Percentiles rank a stretch among this genome's conserved stretches.
Evolutionary conservation across 108 stramenopile genomes (phyloP).

Genomic region (Mayamaea pseudoterrestris): DNA sequence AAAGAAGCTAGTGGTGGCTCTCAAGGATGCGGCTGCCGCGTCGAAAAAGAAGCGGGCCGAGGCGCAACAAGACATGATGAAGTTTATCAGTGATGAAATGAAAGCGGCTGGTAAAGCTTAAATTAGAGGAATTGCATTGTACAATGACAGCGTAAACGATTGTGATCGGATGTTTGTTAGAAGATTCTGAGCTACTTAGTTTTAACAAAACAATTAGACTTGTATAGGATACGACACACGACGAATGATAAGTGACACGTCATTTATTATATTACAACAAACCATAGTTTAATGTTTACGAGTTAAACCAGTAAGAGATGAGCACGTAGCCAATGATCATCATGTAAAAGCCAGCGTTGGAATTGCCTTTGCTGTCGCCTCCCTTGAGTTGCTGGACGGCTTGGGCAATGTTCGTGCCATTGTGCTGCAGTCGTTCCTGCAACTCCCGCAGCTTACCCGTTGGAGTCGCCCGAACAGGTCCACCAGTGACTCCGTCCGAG

Average conservation of each 20-base stretch:
- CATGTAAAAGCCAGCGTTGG: slow-evolving; percentile 74
- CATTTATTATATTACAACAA: not conserved
- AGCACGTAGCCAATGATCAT: slow-evolving; percentile 89
- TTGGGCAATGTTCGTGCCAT: slow-evolving; percentile 70
- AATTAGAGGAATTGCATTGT: not conserved
- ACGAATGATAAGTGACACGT: no score
- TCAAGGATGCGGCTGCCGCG: slow-evolving; percentile 37
- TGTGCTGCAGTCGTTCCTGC: slow-evolving; percentile 64
- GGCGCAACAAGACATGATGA: slow-evolving; percentile 77
- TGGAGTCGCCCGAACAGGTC: slow-evolving; percentile 41
- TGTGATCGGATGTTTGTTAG: not conserved
- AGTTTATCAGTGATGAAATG: slow-evolving; percentile 49
- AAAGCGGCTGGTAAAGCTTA: slow-evolving; percentile 26
- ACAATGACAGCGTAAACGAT: not conserved
- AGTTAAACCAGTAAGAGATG: slow-evolving; percentile 69
- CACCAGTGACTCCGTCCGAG: slow-evolving; percentile 1
- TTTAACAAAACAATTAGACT: no score
- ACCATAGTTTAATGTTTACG: not conserved
- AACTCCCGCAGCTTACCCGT: slow-evolving; percentile 82
- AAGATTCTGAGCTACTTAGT: no score
- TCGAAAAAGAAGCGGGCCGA: slow-evolving; percentile 41
- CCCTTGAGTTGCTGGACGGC: slow-evolving; percentile 66
- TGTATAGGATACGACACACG: no score
- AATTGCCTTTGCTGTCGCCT: slow-evolving; percentile 30
- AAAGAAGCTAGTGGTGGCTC: slow-evolving; percentile 34